phyloP scores from a whole-genome alignment of 768 basidiomycete species.

The Naganishia kalamii region DNA sequence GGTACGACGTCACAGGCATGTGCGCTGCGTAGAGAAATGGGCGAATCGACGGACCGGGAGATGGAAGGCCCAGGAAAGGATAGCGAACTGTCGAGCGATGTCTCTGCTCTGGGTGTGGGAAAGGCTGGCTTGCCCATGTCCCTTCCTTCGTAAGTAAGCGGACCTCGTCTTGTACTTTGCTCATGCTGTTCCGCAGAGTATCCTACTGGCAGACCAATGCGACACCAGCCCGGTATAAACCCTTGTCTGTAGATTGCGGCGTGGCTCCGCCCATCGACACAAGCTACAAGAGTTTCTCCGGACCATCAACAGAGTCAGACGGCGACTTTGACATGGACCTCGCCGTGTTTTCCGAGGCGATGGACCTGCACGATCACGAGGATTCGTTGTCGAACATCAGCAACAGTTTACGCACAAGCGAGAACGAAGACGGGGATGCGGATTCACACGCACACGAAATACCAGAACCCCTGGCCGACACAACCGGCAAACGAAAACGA shows the following conservation, averaged over 20 bases:
- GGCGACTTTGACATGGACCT: neutral
- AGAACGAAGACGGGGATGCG: slow-evolving; percentile 4
- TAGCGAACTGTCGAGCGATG: slow-evolving; percentile 17
- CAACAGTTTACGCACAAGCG: slow-evolving; percentile 5
- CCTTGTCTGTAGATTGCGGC: neutral
- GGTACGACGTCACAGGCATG: too few species aligned
- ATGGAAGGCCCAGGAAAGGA: slow-evolving; percentile 18
- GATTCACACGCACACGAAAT: neutral
- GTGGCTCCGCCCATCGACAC: too few species aligned
- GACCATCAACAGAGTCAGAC: neutral
- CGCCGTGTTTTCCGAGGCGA: neutral
- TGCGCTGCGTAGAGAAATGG: neutral
- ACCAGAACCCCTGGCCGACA: neutral
- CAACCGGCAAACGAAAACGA: neutral
- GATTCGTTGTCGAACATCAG: slow-evolving; percentile 15
- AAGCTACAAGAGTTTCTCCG: neutral
- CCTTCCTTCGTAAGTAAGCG: neutral
- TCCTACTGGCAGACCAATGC: too few species aligned
- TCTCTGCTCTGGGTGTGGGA: slow-evolving; percentile 2
- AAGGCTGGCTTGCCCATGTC: neutral
- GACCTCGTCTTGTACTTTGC: neutral
- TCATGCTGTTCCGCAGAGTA: neutral
- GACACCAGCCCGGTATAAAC: neutral
- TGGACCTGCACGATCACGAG: slow-evolving; percentile 8
- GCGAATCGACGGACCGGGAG: neutral